Evolutionary conservation across 2,329 filamentous ascomycete species (phyloP), one percentile per base, ranked within the genome.

Genomic region (Neopestalotiopsis sp.): DNA sequence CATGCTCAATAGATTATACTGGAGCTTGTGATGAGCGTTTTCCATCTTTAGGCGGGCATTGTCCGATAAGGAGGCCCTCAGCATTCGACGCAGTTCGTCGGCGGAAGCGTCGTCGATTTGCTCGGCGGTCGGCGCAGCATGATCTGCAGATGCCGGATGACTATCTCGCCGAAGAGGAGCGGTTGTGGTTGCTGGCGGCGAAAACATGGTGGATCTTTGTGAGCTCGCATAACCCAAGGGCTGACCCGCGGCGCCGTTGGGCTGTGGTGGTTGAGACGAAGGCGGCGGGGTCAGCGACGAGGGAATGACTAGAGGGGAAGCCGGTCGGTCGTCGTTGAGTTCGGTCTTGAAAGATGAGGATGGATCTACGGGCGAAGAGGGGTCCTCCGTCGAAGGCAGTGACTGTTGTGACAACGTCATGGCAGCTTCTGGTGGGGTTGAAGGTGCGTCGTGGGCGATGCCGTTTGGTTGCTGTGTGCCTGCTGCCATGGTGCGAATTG

Each of bases 1-100:
- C 72, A 98, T 90, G 65, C 89, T 90, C 34, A 97, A 87, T 76
- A 98, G 88, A 74, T 92, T 94, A 77, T 95, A 92, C 79, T 98
- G 95, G 67, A 98, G 84, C 81, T 96, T 97, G 83, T 96, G 92
- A 78, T 98, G 95, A 40, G 95, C 93, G 17, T 92, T 91, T 69
- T 95, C 92, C 84, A 94, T 95, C 76, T 96, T 93, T 63, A 91
- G 81, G 74, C 84, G 86, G 60, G 85, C 83, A 70, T 90, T 86
- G 72, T 91, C 87, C 28, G 83, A 84, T 57, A 90, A 80, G 71
- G 84, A 85, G 3, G 80, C 80, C 69, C 88, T 83, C 63, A 91
- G 78, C 85, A 90, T 87, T 67, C 79, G 79, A 14, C 87, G 85
- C 40, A 91, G 83, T 73, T 90, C 85, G 9, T 89, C 87, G 2